phyloP scores from a whole-genome alignment of 2,329 filamentous ascomycete genomes.

The Plenodomus lindquistii region DNA sequence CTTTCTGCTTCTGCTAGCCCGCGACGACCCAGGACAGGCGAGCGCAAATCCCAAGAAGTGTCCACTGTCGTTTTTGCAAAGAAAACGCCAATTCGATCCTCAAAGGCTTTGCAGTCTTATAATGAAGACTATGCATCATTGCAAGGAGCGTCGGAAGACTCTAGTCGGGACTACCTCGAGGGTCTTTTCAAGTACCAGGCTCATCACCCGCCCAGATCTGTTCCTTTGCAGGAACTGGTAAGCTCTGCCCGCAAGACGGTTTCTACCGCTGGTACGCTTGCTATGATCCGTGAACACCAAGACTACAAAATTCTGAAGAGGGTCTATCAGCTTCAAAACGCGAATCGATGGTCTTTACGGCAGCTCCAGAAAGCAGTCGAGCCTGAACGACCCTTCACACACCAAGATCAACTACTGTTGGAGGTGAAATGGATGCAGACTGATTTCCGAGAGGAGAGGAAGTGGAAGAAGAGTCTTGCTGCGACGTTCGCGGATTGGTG shows the following conservation, averaged over 20 bases:
- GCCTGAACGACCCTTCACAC: conserved; percentile 73
- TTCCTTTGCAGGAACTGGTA: conserved; percentile 70
- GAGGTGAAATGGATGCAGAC: conserved; percentile 99
- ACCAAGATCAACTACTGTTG: conserved; percentile 83
- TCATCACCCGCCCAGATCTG: conserved; percentile 59
- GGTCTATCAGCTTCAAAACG: conserved; percentile 88
- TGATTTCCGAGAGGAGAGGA: conserved; percentile 90
- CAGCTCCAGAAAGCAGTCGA: conserved; percentile 86
- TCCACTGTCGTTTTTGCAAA: conserved; percentile 81
- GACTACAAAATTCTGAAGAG: conserved; percentile 83
- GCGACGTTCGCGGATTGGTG: conserved; percentile 81
- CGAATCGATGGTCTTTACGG: conserved; percentile 88
- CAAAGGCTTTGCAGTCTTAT: conserved; percentile 37
- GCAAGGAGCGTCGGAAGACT: conserved; percentile 52
- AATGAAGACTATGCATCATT: conserved; percentile 49
- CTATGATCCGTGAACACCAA: conserved; percentile 82
- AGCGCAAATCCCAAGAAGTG: conserved; percentile 61
- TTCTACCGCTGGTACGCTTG: conserved; percentile 80
- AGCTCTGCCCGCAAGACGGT: conserved; percentile 86
- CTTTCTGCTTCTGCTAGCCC: conserved; percentile 31
- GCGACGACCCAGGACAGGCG: conserved; percentile 23
- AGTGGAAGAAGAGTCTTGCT: conserved; percentile 86
- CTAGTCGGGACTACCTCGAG: conserved; percentile 62
- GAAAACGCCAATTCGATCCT: conserved; percentile 45
- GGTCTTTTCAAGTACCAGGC: conserved; percentile 63